Base-by-base conservation (phyloP, 805 yeast species). In the Yamadazyma paraphyllophila region DNA sequence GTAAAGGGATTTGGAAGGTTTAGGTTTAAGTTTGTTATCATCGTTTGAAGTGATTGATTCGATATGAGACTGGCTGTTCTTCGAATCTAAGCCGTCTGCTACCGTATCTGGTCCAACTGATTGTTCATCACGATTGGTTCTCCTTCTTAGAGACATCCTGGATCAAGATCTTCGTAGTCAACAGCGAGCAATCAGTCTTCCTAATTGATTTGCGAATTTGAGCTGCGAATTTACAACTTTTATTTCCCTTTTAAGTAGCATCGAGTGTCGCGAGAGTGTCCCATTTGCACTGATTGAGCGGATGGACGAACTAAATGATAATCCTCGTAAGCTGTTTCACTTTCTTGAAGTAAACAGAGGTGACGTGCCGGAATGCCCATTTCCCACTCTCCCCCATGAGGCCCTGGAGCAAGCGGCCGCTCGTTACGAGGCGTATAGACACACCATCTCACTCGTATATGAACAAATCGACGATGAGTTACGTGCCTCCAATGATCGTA, bases 281-380 rank as follows among this genome's bases (percentile, higher is more conserved):
- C 4, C 13, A 11, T 7, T 29, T 29, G 29, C 7, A 26, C 13
- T 10, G 13, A 11, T 10, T 29, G 31, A 47, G 38, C 16, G 43
- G n/a, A n/a, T 41, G 29, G 39, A 41, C 24, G 48, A 40, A 15
- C 26, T 49, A 13, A 50, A 55, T 38, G 53, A 51, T 16, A 55
- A 62, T 44, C 44, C 53, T 17, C 72, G 64, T 41, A 63, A 66
- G 51, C 61, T 74, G 0, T 71, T 65, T 50, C 70, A 70, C 51
- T 55, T 64, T 13, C 14, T 49, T 7, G 43, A 41, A 24, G 31
- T 29, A 4, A 11, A 10, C 31, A 10, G 7, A 11, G 13, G 4
- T 4, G 31, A 29, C 4, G 13, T 11, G 7, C 13, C 11, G 13
- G 31, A 29, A 9, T 29, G 31, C 31, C 31, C 31, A 9, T 29